Evolutionary conservation across 2,329 filamentous ascomycete genomes (phyloP), one percentile per base, ranked within the genome.

Genomic region (Diaporthe sp.): DNA sequence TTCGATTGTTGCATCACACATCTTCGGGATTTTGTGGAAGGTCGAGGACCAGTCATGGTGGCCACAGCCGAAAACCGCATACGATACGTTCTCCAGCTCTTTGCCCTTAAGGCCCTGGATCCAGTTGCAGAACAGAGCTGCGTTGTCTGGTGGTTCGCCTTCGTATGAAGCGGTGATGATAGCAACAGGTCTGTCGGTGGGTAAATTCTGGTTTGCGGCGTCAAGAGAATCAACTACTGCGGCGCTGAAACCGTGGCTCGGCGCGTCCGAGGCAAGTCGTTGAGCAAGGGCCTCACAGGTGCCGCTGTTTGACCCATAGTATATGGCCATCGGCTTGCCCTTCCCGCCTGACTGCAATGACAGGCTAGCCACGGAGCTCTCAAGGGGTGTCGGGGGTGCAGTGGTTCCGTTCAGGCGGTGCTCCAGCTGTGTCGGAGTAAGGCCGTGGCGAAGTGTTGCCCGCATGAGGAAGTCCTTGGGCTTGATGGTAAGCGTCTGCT

Each of bases 271-370:
- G 1, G 91, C 91, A 12, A 95, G 81, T 42, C 88, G 86, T 75
- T 92, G 88, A 1, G 93, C 91, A 51, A 95, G 87, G 1, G 91
- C 87, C 81, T 94, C 92, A 81, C 93, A 95, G 6, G 93, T 95
- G 0, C 94, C 94, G 2, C 90, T 91, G 80, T 95, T 94, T 13
- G 92, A 93, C 3, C 93, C 93, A 79, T 94, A 95, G 46, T 92
- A 88, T 17, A 95, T 88, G 7, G 88, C 88, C 77, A 95, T 82
- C 0, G 87, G 87, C 75, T 85, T 86, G 31, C 83, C 83, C 17
- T 79, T 73, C 59, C 46, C 68, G 51, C 25, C 34, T 25, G 44
- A 31, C n/a, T 44, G 34, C 28, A 57, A 49, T 34, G 85, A 84
- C 72, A 92, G 82, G 4, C 92, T 80, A 4, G 62, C 53, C 17